Conservation (phyloP, 2,329 filamentous ascomycete genomes). For the Seiridium cupressi region DNA sequence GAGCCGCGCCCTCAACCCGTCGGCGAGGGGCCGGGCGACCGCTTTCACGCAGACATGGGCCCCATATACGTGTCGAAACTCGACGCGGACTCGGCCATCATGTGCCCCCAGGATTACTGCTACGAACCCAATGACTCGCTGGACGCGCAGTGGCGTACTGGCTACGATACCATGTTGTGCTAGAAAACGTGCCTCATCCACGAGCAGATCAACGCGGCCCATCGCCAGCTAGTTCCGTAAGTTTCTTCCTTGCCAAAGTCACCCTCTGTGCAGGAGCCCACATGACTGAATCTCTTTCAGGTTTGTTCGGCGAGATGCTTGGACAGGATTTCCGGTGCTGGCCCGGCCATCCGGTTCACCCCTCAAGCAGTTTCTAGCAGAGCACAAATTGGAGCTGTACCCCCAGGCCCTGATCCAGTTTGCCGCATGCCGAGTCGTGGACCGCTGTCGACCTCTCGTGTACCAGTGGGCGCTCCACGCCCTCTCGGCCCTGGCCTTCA, state of each 20-base stretch:
- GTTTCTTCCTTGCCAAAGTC: neutral
- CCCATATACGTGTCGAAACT: neutral
- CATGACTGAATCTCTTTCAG: neutral
- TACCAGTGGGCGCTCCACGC: constrained; percentile 5
- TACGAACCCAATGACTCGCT: neutral
- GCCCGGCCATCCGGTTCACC: neutral
- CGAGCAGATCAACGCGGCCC: neutral
- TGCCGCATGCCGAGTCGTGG: neutral
- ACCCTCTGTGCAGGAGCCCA: neutral
- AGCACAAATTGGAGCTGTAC: neutral
- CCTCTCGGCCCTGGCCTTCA: constrained; percentile 1
- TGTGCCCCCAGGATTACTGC: neutral
- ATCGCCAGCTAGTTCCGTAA: neutral
- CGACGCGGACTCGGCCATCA: neutral
- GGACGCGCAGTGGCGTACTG: neutral
- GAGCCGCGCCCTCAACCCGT: neutral
- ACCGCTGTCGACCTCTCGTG: neutral
- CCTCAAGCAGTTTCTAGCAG: neutral
- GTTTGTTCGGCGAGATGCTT: constrained; percentile 1
- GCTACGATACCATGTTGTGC: neutral
- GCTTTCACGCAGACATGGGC: neutral
- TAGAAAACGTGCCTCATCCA: constrained; percentile 2
- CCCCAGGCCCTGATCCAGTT: neutral
- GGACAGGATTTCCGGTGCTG: constrained; percentile 1
- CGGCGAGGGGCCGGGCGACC: neutral